Evolutionary conservation across 2,329 filamentous ascomycete genomes (phyloP).

Genomic region (Fusarium virguliforme): DNA sequence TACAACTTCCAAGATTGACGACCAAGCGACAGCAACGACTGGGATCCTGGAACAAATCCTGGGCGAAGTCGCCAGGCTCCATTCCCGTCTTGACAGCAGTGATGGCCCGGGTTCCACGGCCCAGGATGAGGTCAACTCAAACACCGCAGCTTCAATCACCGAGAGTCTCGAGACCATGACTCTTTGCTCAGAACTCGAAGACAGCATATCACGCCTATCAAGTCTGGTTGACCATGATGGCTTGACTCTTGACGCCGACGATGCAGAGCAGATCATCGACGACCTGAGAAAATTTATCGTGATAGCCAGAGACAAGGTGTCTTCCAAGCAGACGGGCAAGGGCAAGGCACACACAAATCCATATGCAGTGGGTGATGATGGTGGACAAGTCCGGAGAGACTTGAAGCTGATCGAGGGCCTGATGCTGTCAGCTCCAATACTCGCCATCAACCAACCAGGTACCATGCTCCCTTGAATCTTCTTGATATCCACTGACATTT

Average conservation of each 20-base stretch:
- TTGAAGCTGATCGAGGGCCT: conserved; percentile 25
- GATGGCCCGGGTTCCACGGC: not conserved
- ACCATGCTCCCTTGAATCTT: not conserved
- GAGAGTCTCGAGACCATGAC: conserved; percentile 12
- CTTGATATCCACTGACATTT: not conserved
- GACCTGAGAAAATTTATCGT: conserved; percentile 26
- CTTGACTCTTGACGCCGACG: conserved; percentile 26
- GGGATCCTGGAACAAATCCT: conserved; percentile 30
- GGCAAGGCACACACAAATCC: not conserved
- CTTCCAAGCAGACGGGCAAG: not conserved
- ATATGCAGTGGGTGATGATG: not conserved
- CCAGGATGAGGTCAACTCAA: not conserved
- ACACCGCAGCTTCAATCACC: not conserved
- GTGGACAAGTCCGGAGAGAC: not conserved
- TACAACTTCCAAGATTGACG: conserved; percentile 22
- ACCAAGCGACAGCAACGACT: conserved; percentile 17
- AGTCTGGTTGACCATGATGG: conserved; percentile 21
- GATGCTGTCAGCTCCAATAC: conserved; percentile 17
- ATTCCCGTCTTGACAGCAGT: conserved; percentile 9
- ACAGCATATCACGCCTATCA: conserved; percentile 29
- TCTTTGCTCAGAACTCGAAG: conserved; percentile 31
- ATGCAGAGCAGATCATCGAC: conserved; percentile 38
- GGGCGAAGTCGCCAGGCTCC: conserved; percentile 19
- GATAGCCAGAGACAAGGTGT: conserved; percentile 20
- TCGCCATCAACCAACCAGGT: conserved; percentile 26